A percentile compares a stretch with the other conserved stretches of the same genome.
phyloP scores from a whole-genome alignment of 371 early-diverging fungal genomes.

The Mortierella sp. region DNA sequence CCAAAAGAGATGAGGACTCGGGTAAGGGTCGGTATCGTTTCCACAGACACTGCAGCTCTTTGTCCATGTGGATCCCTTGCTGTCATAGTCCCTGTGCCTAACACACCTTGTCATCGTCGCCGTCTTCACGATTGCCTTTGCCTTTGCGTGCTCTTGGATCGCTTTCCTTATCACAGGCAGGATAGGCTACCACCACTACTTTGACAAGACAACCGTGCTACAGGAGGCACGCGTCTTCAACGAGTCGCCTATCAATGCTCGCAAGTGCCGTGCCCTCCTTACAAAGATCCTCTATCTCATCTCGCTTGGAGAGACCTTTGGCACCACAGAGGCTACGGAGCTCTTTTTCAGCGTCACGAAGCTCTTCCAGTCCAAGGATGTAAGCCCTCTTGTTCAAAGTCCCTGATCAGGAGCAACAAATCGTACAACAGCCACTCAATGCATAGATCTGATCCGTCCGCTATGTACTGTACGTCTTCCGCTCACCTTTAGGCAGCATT shows the following conservation, averaged over 20 bases:
- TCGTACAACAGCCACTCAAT: neutral
- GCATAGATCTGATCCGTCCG: neutral
- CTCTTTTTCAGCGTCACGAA: constrained; percentile 97
- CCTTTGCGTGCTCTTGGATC: neutral
- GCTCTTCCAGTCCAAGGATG: constrained; percentile 96
- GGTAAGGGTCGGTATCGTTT: constrained; percentile 23
- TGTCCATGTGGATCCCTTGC: neutral
- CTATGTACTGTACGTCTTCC: neutral
- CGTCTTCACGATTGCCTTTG: neutral
- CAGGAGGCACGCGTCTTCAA: constrained; percentile 98
- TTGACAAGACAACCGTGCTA: constrained; percentile 93
- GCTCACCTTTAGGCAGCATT: constrained; percentile 71
- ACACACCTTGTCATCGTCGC: neutral
- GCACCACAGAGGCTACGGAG: constrained; percentile 94
- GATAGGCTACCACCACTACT: constrained; percentile 51
- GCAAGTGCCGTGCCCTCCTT: constrained; percentile 91
- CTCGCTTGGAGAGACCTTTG: constrained; percentile 89
- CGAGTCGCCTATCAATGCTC: constrained; percentile 93
- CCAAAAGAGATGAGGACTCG: constrained; percentile 69
- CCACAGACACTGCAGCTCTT: neutral
- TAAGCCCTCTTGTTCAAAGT: constrained; percentile 52
- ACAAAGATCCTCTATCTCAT: constrained; percentile 95
- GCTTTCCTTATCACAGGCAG: constrained; percentile 27
- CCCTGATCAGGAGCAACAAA: neutral
- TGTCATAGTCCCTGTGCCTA: constrained; percentile 4